Conservation (phyloP, 2,329 filamentous ascomycete species). For the Phaeosphaeria sp. region DNA sequence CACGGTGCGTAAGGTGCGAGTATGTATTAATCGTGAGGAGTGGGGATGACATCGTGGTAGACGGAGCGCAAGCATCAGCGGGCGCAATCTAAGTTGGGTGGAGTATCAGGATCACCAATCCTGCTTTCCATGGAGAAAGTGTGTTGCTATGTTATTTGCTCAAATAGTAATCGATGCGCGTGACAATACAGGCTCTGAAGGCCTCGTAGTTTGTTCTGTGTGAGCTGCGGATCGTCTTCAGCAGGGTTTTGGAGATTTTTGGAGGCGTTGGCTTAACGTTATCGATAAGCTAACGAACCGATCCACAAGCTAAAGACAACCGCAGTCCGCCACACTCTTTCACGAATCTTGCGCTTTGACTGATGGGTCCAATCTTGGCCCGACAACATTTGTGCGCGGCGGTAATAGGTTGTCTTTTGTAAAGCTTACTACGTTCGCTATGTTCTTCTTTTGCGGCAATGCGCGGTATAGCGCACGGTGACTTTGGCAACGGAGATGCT, state of each 20-base stretch:
- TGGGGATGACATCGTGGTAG: conserved; percentile 28
- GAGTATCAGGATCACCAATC: not conserved
- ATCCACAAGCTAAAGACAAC: not conserved
- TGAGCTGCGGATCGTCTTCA: not conserved
- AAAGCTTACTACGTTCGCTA: no score
- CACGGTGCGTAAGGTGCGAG: conserved; percentile 31
- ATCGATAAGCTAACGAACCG: not conserved
- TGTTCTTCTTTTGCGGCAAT: no score
- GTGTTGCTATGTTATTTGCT: not conserved
- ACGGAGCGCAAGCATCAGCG: conserved; percentile 34
- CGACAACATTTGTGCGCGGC: no score
- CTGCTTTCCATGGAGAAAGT: not conserved
- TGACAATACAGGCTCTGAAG: no score
- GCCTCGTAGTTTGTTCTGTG: not conserved
- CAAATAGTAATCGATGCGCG: no score
- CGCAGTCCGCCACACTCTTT: not conserved
- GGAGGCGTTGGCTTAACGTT: not conserved
- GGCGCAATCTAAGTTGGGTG: not conserved
- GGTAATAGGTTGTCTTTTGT: no score
- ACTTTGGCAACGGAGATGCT: not conserved
- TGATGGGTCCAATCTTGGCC: no score
- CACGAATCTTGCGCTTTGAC: not conserved
- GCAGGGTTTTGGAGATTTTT: not conserved
- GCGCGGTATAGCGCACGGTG: no score
- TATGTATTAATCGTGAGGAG: conserved; percentile 20